Percentiles rank a stretch among this genome's conserved stretches.
phyloP scores from a whole-genome alignment of 495 filamentous ascomycete genomes.

The Podospora anserina region DNA sequence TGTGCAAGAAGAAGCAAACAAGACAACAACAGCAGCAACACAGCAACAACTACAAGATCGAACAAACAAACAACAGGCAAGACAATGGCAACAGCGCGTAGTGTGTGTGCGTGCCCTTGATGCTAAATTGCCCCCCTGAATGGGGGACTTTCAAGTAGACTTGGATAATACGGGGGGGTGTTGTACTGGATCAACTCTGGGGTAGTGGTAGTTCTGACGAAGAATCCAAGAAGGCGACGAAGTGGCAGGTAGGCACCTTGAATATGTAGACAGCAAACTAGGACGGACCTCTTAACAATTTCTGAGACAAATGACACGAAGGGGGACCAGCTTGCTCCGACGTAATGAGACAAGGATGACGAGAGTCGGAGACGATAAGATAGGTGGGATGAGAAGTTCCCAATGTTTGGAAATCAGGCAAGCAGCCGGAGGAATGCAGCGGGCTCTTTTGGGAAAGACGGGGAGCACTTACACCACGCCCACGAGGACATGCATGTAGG shows the following conservation, averaged over 20 bases:
- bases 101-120: slow-evolving; percentile 15
- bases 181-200: slow-evolving; percentile 13
- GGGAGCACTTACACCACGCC: not conserved
- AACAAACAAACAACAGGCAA: not conserved
- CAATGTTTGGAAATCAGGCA: not conserved
- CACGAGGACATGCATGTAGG: not conserved
- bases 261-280: not conserved
- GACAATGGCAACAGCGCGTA: slow-evolving; percentile 10
- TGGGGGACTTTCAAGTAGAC: slow-evolving; percentile 25
- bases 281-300: slow-evolving; percentile 5
- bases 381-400: not conserved
- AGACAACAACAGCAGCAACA: not conserved
- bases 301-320: not conserved
- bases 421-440: slow-evolving; percentile 1
- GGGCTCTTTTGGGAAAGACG: not conserved
- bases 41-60: not conserved
- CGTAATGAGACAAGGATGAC: slow-evolving; percentile 6
- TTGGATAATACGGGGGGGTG: slow-evolving; percentile 9
- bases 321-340: not conserved
- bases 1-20: slow-evolving; percentile 3
- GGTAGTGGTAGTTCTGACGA: not conserved
- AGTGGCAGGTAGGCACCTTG: not conserved
- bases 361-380: slow-evolving; percentile 1
- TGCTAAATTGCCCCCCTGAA: slow-evolving; percentile 24
- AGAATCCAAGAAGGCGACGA: not conserved